Evolutionary conservation across 2,329 filamentous ascomycete genomes (phyloP).

Genomic region (Ceratocystis cubensis): DNA sequence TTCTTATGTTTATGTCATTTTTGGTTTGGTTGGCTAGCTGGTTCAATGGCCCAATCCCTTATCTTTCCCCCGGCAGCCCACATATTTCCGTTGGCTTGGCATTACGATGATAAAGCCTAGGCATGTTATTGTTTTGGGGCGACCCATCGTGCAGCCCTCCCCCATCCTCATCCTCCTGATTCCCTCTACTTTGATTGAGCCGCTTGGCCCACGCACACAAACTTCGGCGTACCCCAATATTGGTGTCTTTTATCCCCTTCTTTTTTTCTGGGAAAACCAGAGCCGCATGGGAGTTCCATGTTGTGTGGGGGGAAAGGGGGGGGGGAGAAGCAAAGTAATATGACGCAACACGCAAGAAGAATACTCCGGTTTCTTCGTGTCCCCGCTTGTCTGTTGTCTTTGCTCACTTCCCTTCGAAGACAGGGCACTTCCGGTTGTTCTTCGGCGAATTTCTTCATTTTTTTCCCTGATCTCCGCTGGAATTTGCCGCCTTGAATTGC

Average conservation of each 20-base stretch:
- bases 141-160: too few relatives aligned
- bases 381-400: neutral
- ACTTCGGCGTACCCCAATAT: neutral
- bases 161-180: neutral
- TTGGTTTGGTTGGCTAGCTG: too few relatives aligned
- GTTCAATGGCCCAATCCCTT: slow-evolving; percentile 18
- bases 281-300: neutral
- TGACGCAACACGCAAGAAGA: neutral
- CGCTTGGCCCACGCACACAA: neutral
- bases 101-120: slow-evolving; percentile 15
- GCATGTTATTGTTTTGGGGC: neutral
- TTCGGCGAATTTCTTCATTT: slow-evolving; percentile 1
- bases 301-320: neutral
- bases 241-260: neutral
- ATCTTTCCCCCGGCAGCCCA: slow-evolving; percentile 22
- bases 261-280: neutral
- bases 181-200: neutral
- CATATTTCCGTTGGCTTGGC: slow-evolving; percentile 16
- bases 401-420: slow-evolving; percentile 7
- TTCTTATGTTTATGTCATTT: neutral
- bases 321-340: neutral
- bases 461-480: neutral
- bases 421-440: slow-evolving; percentile 9
- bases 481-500: slow-evolving; percentile 7
- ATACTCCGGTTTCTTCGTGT: neutral